phyloP scores from a whole-genome alignment of 202 grass and related monocot genomes.

The Bolboschoenoplectus hybrid region DNA sequence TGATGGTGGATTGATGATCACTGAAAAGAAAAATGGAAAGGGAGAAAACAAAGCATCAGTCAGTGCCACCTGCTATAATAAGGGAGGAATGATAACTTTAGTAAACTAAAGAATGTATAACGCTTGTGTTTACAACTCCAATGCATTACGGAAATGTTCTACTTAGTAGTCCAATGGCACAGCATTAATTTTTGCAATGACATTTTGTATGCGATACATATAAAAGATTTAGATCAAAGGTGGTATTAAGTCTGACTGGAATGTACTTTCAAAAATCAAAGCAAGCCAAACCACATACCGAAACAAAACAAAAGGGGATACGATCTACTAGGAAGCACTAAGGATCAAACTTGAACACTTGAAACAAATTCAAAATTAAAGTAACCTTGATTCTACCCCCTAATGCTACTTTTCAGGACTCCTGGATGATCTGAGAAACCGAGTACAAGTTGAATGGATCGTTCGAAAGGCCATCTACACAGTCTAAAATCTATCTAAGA shows the following conservation, averaged over 20 bases:
- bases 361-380: not conserved
- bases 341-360: constrained; percentile 4
- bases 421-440: not conserved
- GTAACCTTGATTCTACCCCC: not conserved
- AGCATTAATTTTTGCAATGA: not conserved
- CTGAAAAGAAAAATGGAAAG: constrained; percentile 9
- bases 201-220: not conserved
- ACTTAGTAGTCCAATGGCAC: not conserved
- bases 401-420: not conserved
- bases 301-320: not conserved
- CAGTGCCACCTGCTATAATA: not conserved
- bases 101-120: not conserved
- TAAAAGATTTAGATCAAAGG: constrained; percentile 6
- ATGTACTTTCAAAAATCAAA: not conserved
- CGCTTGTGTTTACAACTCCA: not conserved
- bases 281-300: not conserved
- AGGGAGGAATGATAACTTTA: not conserved
- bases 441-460: not conserved
- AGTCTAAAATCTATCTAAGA: not conserved
- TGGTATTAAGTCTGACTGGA: not conserved
- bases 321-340: not conserved
- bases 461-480: not conserved
- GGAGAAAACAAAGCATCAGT: not conserved
- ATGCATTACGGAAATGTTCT: not conserved
- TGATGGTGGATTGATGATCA: constrained; percentile 21